Conservation (phyloP, 192 early-diverging fungal species). For the Phlyctochytrium arcticum region DNA sequence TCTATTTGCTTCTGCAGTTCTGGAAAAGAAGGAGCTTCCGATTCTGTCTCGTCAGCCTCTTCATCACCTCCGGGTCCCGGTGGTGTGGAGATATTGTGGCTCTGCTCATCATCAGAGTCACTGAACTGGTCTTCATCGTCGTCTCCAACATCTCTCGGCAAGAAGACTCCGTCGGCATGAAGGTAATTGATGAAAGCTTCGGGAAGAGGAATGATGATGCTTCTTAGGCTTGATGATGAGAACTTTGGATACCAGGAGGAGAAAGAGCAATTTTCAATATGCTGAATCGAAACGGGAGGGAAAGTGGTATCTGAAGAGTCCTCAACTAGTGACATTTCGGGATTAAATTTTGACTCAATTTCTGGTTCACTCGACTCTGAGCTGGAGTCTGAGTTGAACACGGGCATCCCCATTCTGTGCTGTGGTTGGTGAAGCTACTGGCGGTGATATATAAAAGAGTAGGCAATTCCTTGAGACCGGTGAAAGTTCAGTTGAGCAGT, state of each 20-base stretch:
- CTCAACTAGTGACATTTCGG: not conserved
- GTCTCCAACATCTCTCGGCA: conserved; percentile 64
- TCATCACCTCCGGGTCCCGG: conserved; percentile 33
- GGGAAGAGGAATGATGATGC: conserved; percentile 68
- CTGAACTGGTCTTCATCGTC: conserved; percentile 12
- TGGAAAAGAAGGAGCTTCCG: conserved; percentile 65
- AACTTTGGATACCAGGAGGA: conserved; percentile 77
- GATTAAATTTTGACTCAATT: too few species aligned
- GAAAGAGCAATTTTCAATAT: conserved; percentile 71
- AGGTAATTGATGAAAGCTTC: conserved; percentile 81
- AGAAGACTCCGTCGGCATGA: conserved; percentile 75
- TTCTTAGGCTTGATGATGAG: conserved; percentile 62
- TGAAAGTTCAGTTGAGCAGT: too few species aligned
- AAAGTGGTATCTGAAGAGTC: conserved; percentile 13
- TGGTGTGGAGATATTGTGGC: too few species aligned
- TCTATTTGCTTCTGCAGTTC: conserved; percentile 60
- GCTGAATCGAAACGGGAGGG: conserved; percentile 54
- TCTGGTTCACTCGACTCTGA: too few species aligned
- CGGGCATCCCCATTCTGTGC: too few species aligned
- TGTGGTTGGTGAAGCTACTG: too few species aligned
- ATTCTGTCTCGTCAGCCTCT: conserved; percentile 40
- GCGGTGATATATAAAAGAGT: too few species aligned
- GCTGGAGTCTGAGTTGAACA: too few species aligned
- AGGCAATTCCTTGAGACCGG: too few species aligned
- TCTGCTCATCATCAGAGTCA: conserved; percentile 20